Evolutionary conservation across 495 filamentous ascomycete species (phyloP).

Genomic region (Astrothelium subdiscretum): DNA sequence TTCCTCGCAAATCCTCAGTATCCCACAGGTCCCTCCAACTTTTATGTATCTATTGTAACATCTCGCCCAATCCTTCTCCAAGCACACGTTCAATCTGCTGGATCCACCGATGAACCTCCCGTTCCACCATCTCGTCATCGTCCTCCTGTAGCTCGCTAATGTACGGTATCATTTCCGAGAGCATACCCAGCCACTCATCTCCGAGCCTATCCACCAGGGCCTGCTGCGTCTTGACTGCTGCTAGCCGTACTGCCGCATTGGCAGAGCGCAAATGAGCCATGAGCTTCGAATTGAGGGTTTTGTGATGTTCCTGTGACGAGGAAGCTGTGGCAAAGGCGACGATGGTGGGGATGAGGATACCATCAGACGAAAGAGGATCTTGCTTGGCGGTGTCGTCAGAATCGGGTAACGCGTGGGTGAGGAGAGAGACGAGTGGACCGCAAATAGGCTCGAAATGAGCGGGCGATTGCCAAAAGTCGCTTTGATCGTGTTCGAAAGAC

Average conservation of each 20-base stretch:
- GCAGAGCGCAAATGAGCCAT: slow-evolving; percentile 67
- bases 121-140: slow-evolving; percentile 83
- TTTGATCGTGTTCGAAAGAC: slow-evolving; percentile 71
- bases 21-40: too few species aligned
- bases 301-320: slow-evolving; percentile 76
- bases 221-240: slow-evolving; percentile 67
- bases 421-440: slow-evolving; percentile 54
- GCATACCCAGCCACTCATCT: slow-evolving; percentile 79
- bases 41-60: slow-evolving; percentile 56
- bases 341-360: slow-evolving; percentile 42
- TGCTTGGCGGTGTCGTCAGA: slow-evolving; percentile 18
- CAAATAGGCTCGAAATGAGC: slow-evolving; percentile 65
- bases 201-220: slow-evolving; percentile 65
- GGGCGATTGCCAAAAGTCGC: slow-evolving; percentile 86
- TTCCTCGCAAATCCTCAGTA: too few species aligned
- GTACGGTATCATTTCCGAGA: slow-evolving; percentile 90
- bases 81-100: slow-evolving; percentile 73
- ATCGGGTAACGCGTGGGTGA: slow-evolving; percentile 44
- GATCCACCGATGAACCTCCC: slow-evolving; percentile 78
- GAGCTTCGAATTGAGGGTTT: slow-evolving; percentile 65
- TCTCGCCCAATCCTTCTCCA: slow-evolving; percentile 77
- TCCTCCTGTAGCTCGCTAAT: slow-evolving; percentile 93
- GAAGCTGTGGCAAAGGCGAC: slow-evolving; percentile 69
- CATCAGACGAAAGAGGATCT: slow-evolving; percentile 14
- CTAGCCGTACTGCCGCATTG: slow-evolving; percentile 52